A percentile compares a stretch with the other conserved stretches of the same genome.
Conservation (phyloP, 2,329 filamentous ascomycete species). For the Chaetomium strumarium region DNA sequence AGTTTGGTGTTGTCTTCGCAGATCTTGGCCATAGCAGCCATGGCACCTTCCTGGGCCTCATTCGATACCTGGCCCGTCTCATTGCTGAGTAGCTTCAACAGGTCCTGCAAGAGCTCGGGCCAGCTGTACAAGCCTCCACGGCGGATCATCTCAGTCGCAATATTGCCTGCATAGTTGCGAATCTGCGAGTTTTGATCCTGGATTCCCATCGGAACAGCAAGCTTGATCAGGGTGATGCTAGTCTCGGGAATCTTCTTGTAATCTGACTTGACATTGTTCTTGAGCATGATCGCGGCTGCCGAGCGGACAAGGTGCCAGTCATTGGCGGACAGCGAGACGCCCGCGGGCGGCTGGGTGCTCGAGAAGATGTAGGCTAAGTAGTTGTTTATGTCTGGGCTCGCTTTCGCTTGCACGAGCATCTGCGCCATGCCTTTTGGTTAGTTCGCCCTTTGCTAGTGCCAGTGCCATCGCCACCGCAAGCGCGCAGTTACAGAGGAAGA, state of each 20-base stretch:
- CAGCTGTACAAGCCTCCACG: constrained; percentile 81
- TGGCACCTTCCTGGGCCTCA: constrained; percentile 83
- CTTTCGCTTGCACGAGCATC: constrained; percentile 90
- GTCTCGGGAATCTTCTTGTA: constrained; percentile 70
- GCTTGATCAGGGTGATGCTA: constrained; percentile 72
- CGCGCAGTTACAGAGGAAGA: background rate
- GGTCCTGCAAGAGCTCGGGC: constrained; percentile 82
- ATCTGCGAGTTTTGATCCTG: constrained; percentile 79
- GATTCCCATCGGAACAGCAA: constrained; percentile 69
- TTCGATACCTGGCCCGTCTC: constrained; percentile 58
- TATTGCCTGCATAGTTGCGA: constrained; percentile 82
- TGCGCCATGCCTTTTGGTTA: constrained; percentile 34
- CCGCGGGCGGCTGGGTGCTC: constrained; percentile 56
- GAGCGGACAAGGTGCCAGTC: constrained; percentile 74
- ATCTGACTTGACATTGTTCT: constrained; percentile 77
- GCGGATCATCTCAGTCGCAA: constrained; percentile 86
- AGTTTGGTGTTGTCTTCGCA: constrained; percentile 92
- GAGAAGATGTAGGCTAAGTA: constrained; percentile 91
- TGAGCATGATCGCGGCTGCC: constrained; percentile 88
- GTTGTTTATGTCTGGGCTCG: constrained; percentile 90
- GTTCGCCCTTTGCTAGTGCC: background rate
- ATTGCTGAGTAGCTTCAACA: constrained; percentile 74
- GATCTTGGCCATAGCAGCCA: constrained; percentile 88
- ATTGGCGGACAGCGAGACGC: constrained; percentile 51
- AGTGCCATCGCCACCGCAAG: background rate